Evolutionary conservation across 148 eudicot species (phyloP).

Genomic region (Chenopodium quinoa): DNA sequence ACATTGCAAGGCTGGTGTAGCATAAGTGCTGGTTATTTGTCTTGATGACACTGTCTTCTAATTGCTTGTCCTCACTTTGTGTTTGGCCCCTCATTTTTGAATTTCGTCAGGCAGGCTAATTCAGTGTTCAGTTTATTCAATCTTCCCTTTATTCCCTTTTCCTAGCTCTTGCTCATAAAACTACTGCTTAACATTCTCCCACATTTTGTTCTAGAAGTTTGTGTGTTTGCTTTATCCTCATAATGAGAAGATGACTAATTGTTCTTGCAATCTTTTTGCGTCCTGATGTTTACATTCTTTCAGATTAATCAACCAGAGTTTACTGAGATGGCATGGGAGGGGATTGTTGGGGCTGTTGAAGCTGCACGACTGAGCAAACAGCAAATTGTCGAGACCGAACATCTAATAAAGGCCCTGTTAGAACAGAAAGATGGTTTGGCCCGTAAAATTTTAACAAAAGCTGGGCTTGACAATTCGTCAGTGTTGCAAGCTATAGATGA

Average conservation of each 20-base stretch:
- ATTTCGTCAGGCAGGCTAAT: background rate
- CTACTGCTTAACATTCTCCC: background rate
- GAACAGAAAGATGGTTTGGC: conserved; percentile 98
- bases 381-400: conserved; percentile 95
- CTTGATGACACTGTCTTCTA: background rate
- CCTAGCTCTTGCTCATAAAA: background rate
- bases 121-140: background rate
- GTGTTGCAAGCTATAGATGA: conserved; percentile 81
- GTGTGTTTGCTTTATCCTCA: background rate
- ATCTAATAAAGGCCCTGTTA: conserved; percentile 84
- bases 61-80: background rate
- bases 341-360: conserved; percentile 78
- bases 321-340: conserved; percentile 99
- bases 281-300: conserved; percentile 12
- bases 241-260: background rate
- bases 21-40: background rate
- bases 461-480: conserved; percentile 88
- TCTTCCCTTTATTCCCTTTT: background rate
- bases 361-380: conserved; percentile 79
- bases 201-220: background rate
- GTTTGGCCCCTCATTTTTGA: background rate
- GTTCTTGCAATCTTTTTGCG: conserved; percentile 10
- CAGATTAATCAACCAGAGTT: conserved; percentile 76
- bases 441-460: conserved; percentile 82
- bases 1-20: background rate